Evolutionary conservation across 768 basidiomycete genomes (phyloP), one percentile per base, ranked within the genome.

Genomic region (Sarcodon aspratus): DNA sequence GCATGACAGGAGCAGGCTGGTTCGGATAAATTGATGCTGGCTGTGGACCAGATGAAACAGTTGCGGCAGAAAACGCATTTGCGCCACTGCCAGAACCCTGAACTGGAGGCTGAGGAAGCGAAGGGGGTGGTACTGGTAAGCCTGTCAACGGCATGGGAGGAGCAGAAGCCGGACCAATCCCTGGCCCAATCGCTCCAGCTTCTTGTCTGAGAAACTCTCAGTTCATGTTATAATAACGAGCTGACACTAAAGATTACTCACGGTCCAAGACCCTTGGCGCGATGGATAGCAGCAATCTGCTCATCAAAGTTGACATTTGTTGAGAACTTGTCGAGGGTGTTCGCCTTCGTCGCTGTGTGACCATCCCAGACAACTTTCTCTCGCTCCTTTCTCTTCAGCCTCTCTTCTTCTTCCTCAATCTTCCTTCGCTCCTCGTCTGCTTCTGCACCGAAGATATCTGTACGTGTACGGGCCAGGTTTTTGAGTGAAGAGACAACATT

Each of bases 331-430:
- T 93, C 88, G 60, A 93, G 72, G 1, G 92, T 96, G 55, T 80
- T 81, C 45, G 85, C 85, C 68, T 94, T 97, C 40, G 91, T 87
- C 40, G 91, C 87, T 1, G 94, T 94, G 65, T 98, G 94, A 57
- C 96, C 96, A 66, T 98, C 96, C 96, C 96, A 99, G 45, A 97
- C 89, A 55, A 90, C 87, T 62, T 88, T 93, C 67, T 98, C 96
- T 62, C 82, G 79, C 63, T 95, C 94, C 62, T 80, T 85, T 54
- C 91, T 74, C 59, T 77, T 78, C 53, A 82, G 79, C 48, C 79
- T 73, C 59, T 92, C 88, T 53, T 85, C 85, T 46, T 91, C 91
- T 54, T 96, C 94, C 57, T 93, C 86, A 44, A 73, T 75, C 66
- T 82, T 86, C 52, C 92, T 77, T 50, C 83, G 75, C 55, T 94